Conservation (phyloP, 257 asterid species). For the Solanum ossicruentum region DNA sequence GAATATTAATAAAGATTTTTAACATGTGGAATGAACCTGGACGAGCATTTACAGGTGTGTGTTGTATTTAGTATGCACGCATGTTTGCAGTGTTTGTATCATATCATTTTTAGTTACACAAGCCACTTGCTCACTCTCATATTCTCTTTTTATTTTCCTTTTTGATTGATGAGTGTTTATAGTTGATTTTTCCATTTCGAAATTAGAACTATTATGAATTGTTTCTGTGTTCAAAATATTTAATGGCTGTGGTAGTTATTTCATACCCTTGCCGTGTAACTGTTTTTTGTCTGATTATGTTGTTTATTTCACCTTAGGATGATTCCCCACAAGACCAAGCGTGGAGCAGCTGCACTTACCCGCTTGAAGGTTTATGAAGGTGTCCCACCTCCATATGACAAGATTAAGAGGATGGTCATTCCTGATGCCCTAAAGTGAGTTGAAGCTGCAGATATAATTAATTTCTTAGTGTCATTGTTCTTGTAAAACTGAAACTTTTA, state of each 20-base stretch:
- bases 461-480: neutral
- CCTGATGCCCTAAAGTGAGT: conserved; percentile 84
- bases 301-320: conserved; percentile 18
- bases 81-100: neutral
- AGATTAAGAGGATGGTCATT: conserved; percentile 70
- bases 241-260: neutral
- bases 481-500: neutral
- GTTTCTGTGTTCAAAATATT: neutral
- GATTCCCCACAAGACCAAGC: conserved; percentile 85
- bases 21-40: neutral
- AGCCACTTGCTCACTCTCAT: neutral
- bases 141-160: neutral
- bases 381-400: conserved; percentile 74
- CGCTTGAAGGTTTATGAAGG: conserved; percentile 79
- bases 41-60: neutral
- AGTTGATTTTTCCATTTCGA: neutral
- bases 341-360: conserved; percentile 88
- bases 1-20: neutral
- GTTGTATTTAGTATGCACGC: neutral
- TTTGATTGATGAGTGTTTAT: neutral
- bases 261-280: neutral
- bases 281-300: neutral
- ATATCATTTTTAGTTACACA: neutral
- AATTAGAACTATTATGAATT: neutral
- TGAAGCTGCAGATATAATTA: neutral